phyloP scores from a whole-genome alignment of 306 rosid genomes.

The Argentina anserina region DNA sequence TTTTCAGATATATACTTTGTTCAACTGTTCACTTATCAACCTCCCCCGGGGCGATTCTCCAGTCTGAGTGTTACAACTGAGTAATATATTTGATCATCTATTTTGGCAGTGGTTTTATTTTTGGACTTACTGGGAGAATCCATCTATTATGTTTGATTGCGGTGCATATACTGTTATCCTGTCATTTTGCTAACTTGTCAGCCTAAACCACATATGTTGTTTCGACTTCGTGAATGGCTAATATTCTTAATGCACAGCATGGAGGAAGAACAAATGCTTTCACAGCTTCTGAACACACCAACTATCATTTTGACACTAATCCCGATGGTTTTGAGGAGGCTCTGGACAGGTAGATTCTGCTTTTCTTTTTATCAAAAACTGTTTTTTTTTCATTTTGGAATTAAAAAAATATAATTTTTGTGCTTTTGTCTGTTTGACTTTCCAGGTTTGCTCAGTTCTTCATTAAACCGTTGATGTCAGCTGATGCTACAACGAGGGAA shows the following conservation, averaged over 20 bases:
- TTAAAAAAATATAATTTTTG: slow-evolving; percentile 9
- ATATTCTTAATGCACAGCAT: slow-evolving; percentile 45
- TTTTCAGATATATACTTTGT: background rate
- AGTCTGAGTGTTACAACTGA: background rate
- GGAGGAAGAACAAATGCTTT: slow-evolving; percentile 91
- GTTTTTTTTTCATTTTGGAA: background rate
- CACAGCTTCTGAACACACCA: slow-evolving; percentile 66
- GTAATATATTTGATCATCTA: background rate
- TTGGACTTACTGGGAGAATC: background rate
- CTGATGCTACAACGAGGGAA: slow-evolving; percentile 96
- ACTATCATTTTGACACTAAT: slow-evolving; percentile 75
- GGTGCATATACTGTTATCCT: background rate
- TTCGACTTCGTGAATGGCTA: slow-evolving; percentile 9
- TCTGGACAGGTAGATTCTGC: slow-evolving; percentile 67
- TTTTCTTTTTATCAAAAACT: slow-evolving; percentile 17
- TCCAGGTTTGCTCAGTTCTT: slow-evolving; percentile 92
- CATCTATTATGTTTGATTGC: background rate
- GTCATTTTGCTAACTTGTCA: background rate
- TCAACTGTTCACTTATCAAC: background rate
- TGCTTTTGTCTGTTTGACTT: slow-evolving; percentile 22
- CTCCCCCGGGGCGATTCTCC: background rate
- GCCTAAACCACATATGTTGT: background rate
- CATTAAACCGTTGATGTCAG: slow-evolving; percentile 82
- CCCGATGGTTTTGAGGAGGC: slow-evolving; percentile 88
- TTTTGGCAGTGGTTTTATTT: background rate